Base-by-base conservation (phyloP, 2,329 filamentous ascomycete genomes). In the Bipolaris oryzae region DNA sequence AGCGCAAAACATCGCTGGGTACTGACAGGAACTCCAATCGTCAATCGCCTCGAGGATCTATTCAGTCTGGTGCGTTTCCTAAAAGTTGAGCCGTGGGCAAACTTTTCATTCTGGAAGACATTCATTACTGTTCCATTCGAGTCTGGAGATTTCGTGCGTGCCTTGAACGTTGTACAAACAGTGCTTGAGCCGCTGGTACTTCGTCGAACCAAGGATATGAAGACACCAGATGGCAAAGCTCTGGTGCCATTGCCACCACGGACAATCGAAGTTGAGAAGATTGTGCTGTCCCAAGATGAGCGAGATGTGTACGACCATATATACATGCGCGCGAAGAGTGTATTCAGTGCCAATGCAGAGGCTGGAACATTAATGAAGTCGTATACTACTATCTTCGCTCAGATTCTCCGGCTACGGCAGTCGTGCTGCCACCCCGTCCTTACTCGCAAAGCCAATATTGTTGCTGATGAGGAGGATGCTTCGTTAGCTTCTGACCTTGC, bases 71-170 rank as follows among this genome's bases (percentile, higher is more conserved):
- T 98, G 11, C 87, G 91, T 3, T 99, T 98, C 77, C 80, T 99
- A 10, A 88, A 91, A 54, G 95, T 99, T 3, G 94, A 98, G 73
- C 95, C 95, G 0, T 99, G 95, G 95, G 95, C 90, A 70, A 98
- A 98, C 74, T 99, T 99, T 75, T 96, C 93, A 0, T 99, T 96
- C 78, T 99, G 95, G 95, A 93, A 93, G 73, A 98, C 95, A 0
- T 99, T 99, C 74, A 98, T 99, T 71, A 99, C 95, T 0, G 89
- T 96, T 1, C 95, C 95, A 0, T 99, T 99, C 63, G 95, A 99
- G 75, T 94, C 92, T 0, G 95, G 95, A 64, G 90, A 99, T 61
- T 97, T 96, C 72, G 87, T 97, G 65, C 88, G 93, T 4, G 95
- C 95, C 0, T 82, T 99, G 7, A 95, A 98, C 72, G 95, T 99